These are phyloP conservation scores for Dunaliella salina DNA, from an alignment of 163 green algal genomes.

Conservation along the genomic window DNA sequence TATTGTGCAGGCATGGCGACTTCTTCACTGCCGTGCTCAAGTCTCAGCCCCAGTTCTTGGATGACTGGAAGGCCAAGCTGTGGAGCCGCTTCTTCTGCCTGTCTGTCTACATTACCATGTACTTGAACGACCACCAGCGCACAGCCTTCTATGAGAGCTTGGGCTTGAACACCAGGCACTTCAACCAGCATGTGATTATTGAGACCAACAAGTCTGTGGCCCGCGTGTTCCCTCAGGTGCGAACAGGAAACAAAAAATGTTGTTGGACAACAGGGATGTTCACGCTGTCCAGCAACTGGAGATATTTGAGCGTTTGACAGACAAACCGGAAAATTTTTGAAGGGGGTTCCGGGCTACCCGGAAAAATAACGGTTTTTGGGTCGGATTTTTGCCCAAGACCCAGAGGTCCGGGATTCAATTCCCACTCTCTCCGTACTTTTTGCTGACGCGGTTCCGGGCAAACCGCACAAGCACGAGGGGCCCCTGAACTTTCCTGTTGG, in stretches of 20 bases:
- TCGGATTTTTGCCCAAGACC: too few relatives aligned
- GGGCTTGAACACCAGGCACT: slow-evolving; percentile 90
- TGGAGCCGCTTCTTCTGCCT: slow-evolving; percentile 98
- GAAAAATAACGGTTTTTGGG: too few relatives aligned
- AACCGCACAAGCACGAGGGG: too few relatives aligned
- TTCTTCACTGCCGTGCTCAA: slow-evolving; percentile 85
- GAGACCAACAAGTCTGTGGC: slow-evolving; percentile 97
- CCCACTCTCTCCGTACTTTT: too few relatives aligned
- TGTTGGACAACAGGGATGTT: too few relatives aligned
- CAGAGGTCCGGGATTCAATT: too few relatives aligned
- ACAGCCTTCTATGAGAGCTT: slow-evolving; percentile 57
- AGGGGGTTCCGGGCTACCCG: too few relatives aligned
- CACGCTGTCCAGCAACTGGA: too few relatives aligned
- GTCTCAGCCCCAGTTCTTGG: slow-evolving; percentile 80
- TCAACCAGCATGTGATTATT: slow-evolving; percentile 98
- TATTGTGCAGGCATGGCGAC: slow-evolving; percentile 58
- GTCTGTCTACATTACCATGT: slow-evolving; percentile 97
- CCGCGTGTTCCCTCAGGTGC: slow-evolving; percentile 46
- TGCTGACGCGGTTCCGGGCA: too few relatives aligned
- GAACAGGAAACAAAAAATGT: background rate
- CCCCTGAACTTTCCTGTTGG: too few relatives aligned
- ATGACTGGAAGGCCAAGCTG: slow-evolving; percentile 82
- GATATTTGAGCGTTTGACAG: too few relatives aligned
- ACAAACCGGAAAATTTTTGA: too few relatives aligned
- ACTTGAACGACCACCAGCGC: slow-evolving; percentile 91